Base-by-base conservation (phyloP, 208 protist genomes). In the Leishmania turanica region DNA sequence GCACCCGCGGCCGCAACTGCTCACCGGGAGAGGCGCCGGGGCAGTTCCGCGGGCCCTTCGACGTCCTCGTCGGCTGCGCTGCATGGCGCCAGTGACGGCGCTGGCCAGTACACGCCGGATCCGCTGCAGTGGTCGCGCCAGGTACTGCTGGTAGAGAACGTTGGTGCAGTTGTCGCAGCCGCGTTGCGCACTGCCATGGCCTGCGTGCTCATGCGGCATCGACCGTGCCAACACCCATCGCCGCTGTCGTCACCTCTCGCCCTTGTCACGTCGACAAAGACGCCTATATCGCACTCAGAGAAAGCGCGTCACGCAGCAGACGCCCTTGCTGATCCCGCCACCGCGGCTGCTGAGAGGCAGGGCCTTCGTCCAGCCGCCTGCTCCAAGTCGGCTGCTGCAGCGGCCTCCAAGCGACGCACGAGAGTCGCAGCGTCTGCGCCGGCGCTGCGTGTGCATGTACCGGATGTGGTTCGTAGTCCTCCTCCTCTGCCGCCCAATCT, bases 121-220 rank as follows among this genome's bases (percentile, higher is more conserved):
- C 74, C 86, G 6, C 74, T 90, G 11, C 86, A 89, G 45, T 93
- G 88, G 88, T 87, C 87, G 34, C 83, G 88, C 49, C 84, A 93
- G 56, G 83, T 95, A 47, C 65, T 95, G 56, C 88, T 95, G 51
- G 75, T 86, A 0, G 92, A 93, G 34, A 87, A 89, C 51, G 74
- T 88, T 17, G 85, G 90, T 71, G 60, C 49, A 8, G 72, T 76
- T 1, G 84, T 95, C 3, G 92, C 92, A 54, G 84, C 76, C 19
- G 84, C 80, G 62, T 82, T 86, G 66, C 78, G 82, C n/a, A 77
- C 60, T 27, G 78, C 82, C 27, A 86, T 86, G 82, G 51, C 77
- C 3, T 66, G 64, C 24, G 78, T 86, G n/a, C 74, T 86, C 54
- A 75, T 72, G 54, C 62, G 49, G 42, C 74, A 76, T 60, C 78